Base-by-base conservation (phyloP, 306 rosid species). In the Sophora flavescens region DNA sequence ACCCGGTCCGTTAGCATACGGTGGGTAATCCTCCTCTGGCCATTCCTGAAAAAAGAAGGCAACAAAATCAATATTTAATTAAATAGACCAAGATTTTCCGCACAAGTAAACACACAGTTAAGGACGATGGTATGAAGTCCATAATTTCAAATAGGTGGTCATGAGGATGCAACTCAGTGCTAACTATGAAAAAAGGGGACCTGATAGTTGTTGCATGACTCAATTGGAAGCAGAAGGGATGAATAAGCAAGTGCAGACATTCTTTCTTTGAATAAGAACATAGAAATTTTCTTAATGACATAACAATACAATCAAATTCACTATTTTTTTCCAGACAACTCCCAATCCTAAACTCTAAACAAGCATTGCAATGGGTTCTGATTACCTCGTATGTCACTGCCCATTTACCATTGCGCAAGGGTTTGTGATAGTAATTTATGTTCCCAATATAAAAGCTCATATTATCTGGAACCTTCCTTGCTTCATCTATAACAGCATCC, bases 391-490 rank as follows among this genome's bases (percentile, higher is more conserved):
- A 89, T 33, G 98, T 88, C 51, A 93, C 98, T 0, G 92, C 97
- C 98, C 98, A 93, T 89, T 93, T 93, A 10, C 98, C 98, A 45
- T 77, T 8, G 59, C 98, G 97, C 78, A 91, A 80, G 52, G 98
- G 98, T 81, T 84, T 85, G 81, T 89, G 97, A 80, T 78, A 81
- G 81, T 86, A 87, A 78, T 93, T 93, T 64, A 93, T 93, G 83
- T 93, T 93, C 61, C 98, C 98, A 53, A 91, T 75, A 71, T 93
- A 93, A 75, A 91, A 82, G 83, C 96, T 91, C 44, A 42, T 67
- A 4, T 64, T 88, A 68, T 68, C 64, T 0, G 91, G 83, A 63
- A 89, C 81, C 52, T 83, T 87, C 81, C 87, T 70, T 18, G 90
- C 93, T 86, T 91, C 91, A 16, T 71, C 2, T 30, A 93, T 48